A percentile compares a stretch with the other conserved stretches of the same genome.
Conservation (phyloP, 1,284 basidiomycete genomes). For the Bondarzewia mesenterica region DNA sequence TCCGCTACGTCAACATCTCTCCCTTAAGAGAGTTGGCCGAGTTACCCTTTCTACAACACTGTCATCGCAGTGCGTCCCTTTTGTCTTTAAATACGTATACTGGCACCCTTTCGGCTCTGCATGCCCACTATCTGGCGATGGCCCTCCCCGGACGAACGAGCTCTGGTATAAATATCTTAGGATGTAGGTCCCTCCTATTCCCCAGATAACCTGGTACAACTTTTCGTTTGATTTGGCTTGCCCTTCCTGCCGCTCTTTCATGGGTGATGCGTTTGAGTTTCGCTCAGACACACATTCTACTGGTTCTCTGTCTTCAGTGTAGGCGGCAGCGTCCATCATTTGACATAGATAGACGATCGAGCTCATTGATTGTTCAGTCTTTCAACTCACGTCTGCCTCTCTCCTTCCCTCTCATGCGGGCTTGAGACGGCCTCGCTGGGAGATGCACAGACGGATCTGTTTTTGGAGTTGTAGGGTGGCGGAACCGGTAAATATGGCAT, state of each 20-base stretch:
- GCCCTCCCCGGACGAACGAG: background rate
- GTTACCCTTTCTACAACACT: background rate
- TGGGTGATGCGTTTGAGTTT: background rate
- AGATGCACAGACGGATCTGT: background rate
- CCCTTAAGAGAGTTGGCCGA: background rate
- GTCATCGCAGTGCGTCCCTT: background rate
- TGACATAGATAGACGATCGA: background rate
- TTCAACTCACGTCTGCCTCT: background rate
- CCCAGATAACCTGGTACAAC: background rate
- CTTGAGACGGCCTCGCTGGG: background rate
- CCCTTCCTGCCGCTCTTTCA: background rate
- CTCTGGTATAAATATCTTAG: background rate
- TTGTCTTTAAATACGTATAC: background rate
- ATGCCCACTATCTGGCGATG: background rate
- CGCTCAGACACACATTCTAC: background rate
- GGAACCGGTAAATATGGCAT: background rate
- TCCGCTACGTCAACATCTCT: background rate
- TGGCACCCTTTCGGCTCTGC: background rate
- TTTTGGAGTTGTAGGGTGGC: background rate
- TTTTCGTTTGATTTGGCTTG: too few species aligned
- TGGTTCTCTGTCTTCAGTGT: background rate
- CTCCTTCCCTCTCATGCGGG: background rate
- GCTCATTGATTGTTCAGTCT: background rate
- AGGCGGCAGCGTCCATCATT: background rate
- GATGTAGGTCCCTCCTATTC: background rate